These are phyloP conservation scores for Peziza echinospora DNA, from an alignment of 495 filamentous ascomycete species.

Conservation along the genomic window DNA sequence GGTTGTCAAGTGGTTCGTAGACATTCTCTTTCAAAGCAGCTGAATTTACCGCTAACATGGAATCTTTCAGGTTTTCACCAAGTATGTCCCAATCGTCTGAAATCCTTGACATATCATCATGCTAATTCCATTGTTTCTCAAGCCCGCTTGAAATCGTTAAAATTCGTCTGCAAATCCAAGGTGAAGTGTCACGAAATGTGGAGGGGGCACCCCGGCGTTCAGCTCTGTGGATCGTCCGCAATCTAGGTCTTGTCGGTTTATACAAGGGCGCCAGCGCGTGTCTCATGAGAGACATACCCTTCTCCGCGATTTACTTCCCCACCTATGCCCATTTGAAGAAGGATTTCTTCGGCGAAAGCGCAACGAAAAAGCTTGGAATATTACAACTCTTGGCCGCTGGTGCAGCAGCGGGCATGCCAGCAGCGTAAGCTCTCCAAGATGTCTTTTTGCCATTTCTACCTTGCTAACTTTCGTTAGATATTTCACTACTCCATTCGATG, in stretches of 20 bases:
- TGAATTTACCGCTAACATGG: neutral
- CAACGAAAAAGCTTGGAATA: constrained; percentile 76
- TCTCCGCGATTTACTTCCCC: constrained; percentile 97
- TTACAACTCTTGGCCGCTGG: constrained; percentile 83
- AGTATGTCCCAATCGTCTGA: too few species aligned
- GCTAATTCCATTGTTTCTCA: too few species aligned
- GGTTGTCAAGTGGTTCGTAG: constrained; percentile 67
- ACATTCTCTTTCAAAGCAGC: neutral
- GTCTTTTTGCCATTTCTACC: too few species aligned
- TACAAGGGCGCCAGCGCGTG: constrained; percentile 98
- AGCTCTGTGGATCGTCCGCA: constrained; percentile 91
- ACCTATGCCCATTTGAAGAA: constrained; percentile 85
- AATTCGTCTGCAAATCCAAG: constrained; percentile 93
- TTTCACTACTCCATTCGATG: constrained; percentile 89
- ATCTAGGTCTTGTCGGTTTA: constrained; percentile 80
- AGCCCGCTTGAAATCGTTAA: constrained; percentile 98
- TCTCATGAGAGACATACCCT: constrained; percentile 84
- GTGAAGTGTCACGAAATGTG: constrained; percentile 74
- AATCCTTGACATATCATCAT: too few species aligned
- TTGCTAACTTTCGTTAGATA: constrained; percentile 25
- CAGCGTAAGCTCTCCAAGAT: constrained; percentile 27
- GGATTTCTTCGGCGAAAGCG: constrained; percentile 77
- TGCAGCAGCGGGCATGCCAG: constrained; percentile 96
- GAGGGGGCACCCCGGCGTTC: constrained; percentile 69
- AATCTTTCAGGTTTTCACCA: neutral